Evolutionary conservation across 1,284 basidiomycete genomes (phyloP).

Genomic region (Afroboletus lepidellus): DNA sequence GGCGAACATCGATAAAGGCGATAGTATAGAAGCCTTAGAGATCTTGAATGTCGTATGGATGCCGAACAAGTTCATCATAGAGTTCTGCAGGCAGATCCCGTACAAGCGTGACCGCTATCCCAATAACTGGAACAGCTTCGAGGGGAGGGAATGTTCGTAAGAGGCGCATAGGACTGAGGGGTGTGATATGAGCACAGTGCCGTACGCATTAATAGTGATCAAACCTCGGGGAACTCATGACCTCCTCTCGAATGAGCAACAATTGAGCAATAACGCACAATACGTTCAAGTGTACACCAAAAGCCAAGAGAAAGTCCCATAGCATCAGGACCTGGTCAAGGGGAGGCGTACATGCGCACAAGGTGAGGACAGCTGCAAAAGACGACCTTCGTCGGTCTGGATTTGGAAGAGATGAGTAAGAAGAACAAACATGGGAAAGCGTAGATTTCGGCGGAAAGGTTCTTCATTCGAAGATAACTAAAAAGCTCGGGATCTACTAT

Average conservation of each 20-base stretch:
- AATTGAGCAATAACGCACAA: conserved; percentile 96
- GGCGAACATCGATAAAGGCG: neutral
- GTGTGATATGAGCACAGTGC: conserved; percentile 11
- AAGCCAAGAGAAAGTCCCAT: conserved; percentile 97
- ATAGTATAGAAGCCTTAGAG: conserved; percentile 12
- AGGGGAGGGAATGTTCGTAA: conserved; percentile 93
- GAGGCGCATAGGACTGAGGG: conserved; percentile 85
- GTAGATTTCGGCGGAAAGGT: conserved; percentile 96
- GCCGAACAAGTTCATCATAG: conserved; percentile 86
- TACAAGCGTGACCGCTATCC: conserved; percentile 90
- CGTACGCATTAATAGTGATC: conserved; percentile 21
- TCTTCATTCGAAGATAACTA: conserved; percentile 80
- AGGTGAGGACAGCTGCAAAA: conserved; percentile 81
- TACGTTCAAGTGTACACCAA: conserved; percentile 94
- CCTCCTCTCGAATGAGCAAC: conserved; percentile 83
- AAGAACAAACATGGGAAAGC: conserved; percentile 86
- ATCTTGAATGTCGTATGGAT: conserved; percentile 72
- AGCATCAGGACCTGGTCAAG: conserved; percentile 90
- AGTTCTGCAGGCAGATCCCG: conserved; percentile 87
- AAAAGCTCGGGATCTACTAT: conserved; percentile 88
- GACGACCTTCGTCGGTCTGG: conserved; percentile 2
- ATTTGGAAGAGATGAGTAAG: neutral
- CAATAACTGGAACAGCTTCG: conserved; percentile 84
- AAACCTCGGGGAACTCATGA: conserved; percentile 83
- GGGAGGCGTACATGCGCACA: conserved; percentile 96